Conservation (phyloP, 805 yeast genomes). For the Ogataea henricii region DNA sequence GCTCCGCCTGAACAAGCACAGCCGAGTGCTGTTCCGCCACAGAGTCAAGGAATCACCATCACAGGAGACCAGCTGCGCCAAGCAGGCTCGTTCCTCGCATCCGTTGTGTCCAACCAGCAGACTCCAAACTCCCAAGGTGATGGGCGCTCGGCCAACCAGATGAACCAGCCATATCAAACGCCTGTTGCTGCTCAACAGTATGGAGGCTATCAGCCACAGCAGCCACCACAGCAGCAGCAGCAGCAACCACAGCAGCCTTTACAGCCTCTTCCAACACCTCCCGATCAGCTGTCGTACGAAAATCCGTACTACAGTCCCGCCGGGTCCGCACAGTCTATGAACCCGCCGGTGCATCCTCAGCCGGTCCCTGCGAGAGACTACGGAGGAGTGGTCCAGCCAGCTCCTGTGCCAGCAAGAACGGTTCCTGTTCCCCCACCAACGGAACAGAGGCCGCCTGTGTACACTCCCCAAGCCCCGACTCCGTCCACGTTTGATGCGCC, state of each 20-base stretch:
- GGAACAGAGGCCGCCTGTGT: not conserved
- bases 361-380: conserved; percentile 4
- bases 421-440: conserved; percentile 2
- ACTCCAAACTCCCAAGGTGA: not conserved
- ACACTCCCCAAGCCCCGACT: not conserved
- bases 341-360: not conserved
- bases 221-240: not conserved
- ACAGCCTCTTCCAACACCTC: conserved; percentile 3
- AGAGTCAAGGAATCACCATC: conserved; percentile 10
- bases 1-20: conserved; percentile 4
- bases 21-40: conserved; percentile 4
- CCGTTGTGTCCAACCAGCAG: conserved; percentile 8
- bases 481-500: conserved; percentile 2
- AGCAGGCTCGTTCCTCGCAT: conserved; percentile 17
- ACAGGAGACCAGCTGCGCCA: conserved; percentile 18
- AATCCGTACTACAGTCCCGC: conserved; percentile 1
- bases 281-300: conserved; percentile 1
- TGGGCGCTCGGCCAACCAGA: not conserved
- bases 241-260: not conserved
- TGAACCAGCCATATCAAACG: conserved; percentile 1
- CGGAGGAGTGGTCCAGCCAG: not conserved
- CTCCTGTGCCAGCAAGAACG: not conserved
- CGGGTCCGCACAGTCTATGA: not conserved
- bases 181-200: not conserved
- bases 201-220: not conserved